These are phyloP conservation scores for Artemisia tridentata DNA, from an alignment of 129 eudicot genomes.

Conservation along the genomic window DNA sequence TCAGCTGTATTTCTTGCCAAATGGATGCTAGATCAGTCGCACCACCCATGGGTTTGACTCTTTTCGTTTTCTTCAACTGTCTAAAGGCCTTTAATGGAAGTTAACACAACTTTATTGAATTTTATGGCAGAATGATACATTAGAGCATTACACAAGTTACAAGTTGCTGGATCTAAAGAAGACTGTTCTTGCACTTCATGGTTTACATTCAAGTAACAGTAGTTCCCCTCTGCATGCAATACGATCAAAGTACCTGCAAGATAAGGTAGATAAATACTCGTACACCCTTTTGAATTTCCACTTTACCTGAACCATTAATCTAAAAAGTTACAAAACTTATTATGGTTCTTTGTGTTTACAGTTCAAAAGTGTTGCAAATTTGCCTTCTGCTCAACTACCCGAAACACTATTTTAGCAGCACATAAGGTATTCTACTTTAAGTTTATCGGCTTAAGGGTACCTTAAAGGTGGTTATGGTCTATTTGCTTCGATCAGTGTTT, in stretches of 20 bases:
- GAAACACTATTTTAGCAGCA: constrained; percentile 38
- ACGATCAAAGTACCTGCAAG: constrained; percentile 62
- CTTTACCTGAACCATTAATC: background rate
- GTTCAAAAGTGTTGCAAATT: constrained; percentile 51
- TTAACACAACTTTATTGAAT: constrained; percentile 11
- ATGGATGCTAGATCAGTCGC: constrained; percentile 70
- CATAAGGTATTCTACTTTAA: constrained; percentile 8
- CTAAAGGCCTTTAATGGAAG: constrained; percentile 2
- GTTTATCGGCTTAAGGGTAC: constrained; percentile 8
- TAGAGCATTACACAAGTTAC: constrained; percentile 63
- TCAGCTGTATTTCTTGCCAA: constrained; percentile 75
- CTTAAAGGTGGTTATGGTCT: constrained; percentile 19
- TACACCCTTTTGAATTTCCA: background rate
- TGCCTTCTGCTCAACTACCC: constrained; percentile 45
- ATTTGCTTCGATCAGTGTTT: constrained; percentile 23
- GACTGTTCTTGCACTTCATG: constrained; percentile 52
- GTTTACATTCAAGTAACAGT: constrained; percentile 40
- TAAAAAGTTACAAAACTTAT: constrained; percentile 10
- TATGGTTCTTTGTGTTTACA: constrained; percentile 28
- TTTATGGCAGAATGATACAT: constrained; percentile 53
- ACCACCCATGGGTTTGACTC: constrained; percentile 66
- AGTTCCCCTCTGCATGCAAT: constrained; percentile 49
- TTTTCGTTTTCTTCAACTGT: background rate
- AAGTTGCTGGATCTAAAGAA: constrained; percentile 47
- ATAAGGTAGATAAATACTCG: constrained; percentile 47